Percentiles rank a stretch among this genome's conserved stretches.
Conservation (phyloP, 2,329 filamentous ascomycete species). For the Microdochium nivale region DNA sequence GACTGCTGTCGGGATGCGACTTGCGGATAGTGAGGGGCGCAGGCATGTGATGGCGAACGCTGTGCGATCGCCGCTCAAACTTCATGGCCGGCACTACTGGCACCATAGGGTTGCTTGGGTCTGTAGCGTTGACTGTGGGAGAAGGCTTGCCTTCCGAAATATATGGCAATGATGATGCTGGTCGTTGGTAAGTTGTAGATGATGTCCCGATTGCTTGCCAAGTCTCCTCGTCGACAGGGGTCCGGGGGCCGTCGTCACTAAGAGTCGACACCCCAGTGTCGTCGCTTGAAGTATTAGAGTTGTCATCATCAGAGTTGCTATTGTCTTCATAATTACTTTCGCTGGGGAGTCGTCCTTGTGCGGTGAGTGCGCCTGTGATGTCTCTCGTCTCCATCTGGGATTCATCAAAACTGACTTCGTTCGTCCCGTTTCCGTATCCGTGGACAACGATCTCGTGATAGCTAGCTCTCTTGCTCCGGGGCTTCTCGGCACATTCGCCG, state of each 20-base stretch:
- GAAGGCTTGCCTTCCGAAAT: not conserved
- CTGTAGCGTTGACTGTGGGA: too few relatives aligned
- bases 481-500: not conserved
- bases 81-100: not conserved
- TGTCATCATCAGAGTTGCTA: constrained; percentile 6
- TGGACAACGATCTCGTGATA: constrained; percentile 44
- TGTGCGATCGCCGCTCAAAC: not conserved
- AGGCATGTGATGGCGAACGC: constrained; percentile 1
- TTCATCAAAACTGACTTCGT: constrained; percentile 16
- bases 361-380: not conserved
- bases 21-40: constrained; percentile 10
- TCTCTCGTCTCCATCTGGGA: not conserved
- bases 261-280: not conserved
- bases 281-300: not conserved
- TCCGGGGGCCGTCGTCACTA: not conserved
- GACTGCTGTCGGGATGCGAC: not conserved
- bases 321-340: not conserved
- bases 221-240: not conserved
- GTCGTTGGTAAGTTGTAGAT: not conserved
- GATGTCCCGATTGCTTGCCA: not conserved
- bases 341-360: not conserved
- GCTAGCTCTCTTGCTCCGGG: constrained; percentile 3
- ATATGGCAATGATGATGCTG: not conserved
- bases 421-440: constrained; percentile 46
- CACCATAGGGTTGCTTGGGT: not conserved